Evolutionary conservation across 2,329 filamentous ascomycete species (phyloP).

Genomic region (Ceratocystiopsis sp.): DNA sequence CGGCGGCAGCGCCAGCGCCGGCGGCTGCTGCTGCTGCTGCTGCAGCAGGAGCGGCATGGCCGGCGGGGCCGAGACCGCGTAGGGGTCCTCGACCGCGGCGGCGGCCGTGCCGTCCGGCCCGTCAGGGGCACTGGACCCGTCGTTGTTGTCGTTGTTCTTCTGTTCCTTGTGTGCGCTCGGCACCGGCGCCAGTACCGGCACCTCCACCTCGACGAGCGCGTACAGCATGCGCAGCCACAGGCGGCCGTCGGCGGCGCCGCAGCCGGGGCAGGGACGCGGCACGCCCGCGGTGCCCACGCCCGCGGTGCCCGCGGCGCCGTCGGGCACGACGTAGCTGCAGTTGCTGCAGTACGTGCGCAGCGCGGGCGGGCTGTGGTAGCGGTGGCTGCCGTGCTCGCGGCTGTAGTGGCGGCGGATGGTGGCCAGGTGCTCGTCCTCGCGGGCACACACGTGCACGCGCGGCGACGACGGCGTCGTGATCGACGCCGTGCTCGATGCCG

Average conservation of each 20-base stretch:
- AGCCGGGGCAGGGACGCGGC: constrained; percentile 1
- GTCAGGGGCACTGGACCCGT: too few relatives aligned
- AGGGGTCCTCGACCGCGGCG: too few relatives aligned
- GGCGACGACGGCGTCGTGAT: constrained; percentile 2
- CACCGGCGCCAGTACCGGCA: neutral
- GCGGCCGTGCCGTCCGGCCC: too few relatives aligned
- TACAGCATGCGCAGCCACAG: constrained; percentile 8
- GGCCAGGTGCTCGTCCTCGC: constrained; percentile 9
- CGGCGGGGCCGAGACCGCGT: too few relatives aligned
- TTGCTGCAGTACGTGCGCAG: constrained; percentile 3
- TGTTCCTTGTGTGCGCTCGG: too few relatives aligned
- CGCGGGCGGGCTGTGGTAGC: constrained; percentile 4
- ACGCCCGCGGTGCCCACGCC: neutral
- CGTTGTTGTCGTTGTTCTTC: too few relatives aligned
- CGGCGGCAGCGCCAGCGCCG: too few relatives aligned
- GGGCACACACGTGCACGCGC: constrained; percentile 3
- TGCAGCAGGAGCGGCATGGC: too few relatives aligned
- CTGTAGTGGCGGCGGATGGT: constrained; percentile 10
- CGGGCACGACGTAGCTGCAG: constrained; percentile 1
- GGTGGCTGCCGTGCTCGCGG: constrained; percentile 9
- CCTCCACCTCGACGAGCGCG: constrained; percentile 6
- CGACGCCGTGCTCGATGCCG: neutral
- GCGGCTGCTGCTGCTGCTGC: too few relatives aligned
- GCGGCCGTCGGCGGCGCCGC: neutral
- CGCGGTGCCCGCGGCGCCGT: neutral